Evolutionary conservation across 768 basidiomycete species (phyloP).

Genomic region (Lactifluus rugatus): DNA sequence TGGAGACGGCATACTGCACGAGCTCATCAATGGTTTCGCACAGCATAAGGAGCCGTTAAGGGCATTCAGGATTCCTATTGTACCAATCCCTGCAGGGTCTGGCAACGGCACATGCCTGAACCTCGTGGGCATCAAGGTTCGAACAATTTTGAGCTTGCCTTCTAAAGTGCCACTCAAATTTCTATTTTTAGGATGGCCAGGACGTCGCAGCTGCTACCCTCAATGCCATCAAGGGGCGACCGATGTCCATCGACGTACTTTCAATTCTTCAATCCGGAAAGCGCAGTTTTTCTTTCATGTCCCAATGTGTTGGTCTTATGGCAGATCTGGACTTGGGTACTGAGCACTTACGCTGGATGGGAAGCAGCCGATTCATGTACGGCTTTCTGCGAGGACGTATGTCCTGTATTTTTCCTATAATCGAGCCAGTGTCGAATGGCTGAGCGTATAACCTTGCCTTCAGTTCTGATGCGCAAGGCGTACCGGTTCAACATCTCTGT

Average conservation of each 20-base stretch:
- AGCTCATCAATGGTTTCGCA: slow-evolving; percentile 76
- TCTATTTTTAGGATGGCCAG: slow-evolving; percentile 43
- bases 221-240: slow-evolving; percentile 71
- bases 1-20: slow-evolving; percentile 78
- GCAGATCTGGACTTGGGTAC: slow-evolving; percentile 81
- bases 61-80: slow-evolving; percentile 61
- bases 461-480: slow-evolving; percentile 51
- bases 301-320: slow-evolving; percentile 74
- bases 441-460: neutral
- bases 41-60: slow-evolving; percentile 46
- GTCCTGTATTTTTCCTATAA: slow-evolving; percentile 19
- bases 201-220: slow-evolving; percentile 65
- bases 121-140: slow-evolving; percentile 56
- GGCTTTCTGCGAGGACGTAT: slow-evolving; percentile 64
- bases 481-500: slow-evolving; percentile 64
- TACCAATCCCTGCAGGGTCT: slow-evolving; percentile 74
- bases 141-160: slow-evolving; percentile 15
- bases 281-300: slow-evolving; percentile 68
- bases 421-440: neutral
- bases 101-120: slow-evolving; percentile 73
- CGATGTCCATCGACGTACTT: slow-evolving; percentile 70
- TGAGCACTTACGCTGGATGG: slow-evolving; percentile 81
- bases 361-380: slow-evolving; percentile 64
- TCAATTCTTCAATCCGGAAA: slow-evolving; percentile 62
- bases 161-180: neutral